phyloP scores from a whole-genome alignment of 306 rosid genomes.

The Gillenia trifoliata region DNA sequence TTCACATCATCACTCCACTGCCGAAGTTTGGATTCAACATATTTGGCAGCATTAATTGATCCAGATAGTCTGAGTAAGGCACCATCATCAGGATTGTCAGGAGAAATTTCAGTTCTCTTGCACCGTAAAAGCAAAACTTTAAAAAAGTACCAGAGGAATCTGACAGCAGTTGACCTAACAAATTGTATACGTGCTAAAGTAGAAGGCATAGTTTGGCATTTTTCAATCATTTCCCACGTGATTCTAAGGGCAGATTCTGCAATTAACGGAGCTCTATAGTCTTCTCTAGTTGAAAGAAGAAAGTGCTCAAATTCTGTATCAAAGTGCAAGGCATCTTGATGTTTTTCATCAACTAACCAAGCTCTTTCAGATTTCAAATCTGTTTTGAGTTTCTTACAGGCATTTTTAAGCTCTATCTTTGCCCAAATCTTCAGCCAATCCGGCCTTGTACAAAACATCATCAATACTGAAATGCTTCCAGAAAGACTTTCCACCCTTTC shows the following conservation, averaged over 20 bases:
- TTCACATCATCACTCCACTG: conserved; percentile 64
- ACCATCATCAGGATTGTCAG: conserved; percentile 33
- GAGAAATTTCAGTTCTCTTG: conserved; percentile 40
- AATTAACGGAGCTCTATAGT: conserved; percentile 54
- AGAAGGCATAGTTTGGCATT: conserved; percentile 57
- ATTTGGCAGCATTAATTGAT: conserved; percentile 59
- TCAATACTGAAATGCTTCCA: conserved; percentile 43
- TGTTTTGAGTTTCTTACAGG: conserved; percentile 50
- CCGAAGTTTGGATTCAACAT: conserved; percentile 49
- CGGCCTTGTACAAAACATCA: conserved; percentile 49
- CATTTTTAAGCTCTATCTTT: conserved; percentile 67
- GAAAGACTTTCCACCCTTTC: conserved; percentile 46
- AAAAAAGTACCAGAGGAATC: conserved; percentile 67
- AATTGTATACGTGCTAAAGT: conserved; percentile 35
- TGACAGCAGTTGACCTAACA: conserved; percentile 59
- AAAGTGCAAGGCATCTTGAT: conserved; percentile 21
- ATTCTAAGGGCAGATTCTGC: conserved; percentile 52
- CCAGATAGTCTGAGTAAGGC: conserved; percentile 38
- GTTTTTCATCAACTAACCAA: conserved; percentile 39
- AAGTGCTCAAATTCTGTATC: conserved; percentile 25
- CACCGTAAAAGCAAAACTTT: conserved; percentile 46
- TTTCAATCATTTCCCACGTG: conserved; percentile 58
- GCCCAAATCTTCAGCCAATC: conserved; percentile 84
- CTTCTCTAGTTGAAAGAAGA: conserved; percentile 42
- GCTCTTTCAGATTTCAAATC: conserved; percentile 52